phyloP scores from a whole-genome alignment of 441 rosid species.

The Viola pubescens region DNA sequence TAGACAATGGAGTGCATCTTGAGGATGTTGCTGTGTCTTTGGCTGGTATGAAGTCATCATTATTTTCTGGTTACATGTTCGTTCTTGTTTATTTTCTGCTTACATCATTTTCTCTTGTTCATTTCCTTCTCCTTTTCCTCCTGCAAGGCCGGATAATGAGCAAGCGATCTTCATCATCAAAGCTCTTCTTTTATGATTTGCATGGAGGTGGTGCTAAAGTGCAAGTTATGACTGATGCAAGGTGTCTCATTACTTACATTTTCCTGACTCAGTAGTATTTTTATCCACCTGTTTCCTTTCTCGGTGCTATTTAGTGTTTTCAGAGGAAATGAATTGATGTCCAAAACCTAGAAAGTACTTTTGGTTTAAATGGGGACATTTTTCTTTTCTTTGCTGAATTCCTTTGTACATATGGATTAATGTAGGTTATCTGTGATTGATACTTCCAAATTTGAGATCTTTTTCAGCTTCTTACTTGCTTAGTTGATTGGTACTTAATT shows the following conservation, averaged over 20 bases:
- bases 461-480: too few species aligned
- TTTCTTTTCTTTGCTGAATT: too few species aligned
- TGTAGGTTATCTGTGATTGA: too few species aligned
- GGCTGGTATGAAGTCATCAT: slow-evolving; percentile 35
- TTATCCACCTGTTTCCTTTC: too few species aligned
- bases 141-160: slow-evolving; percentile 67
- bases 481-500: too few species aligned
- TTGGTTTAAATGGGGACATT: too few species aligned
- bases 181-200: slow-evolving; percentile 78
- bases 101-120: not conserved
- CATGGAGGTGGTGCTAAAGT: slow-evolving; percentile 55
- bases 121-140: slow-evolving; percentile 2
- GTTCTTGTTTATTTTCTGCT: not conserved
- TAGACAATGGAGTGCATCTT: slow-evolving; percentile 54
- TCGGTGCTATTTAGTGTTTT: too few species aligned
- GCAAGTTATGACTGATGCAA: slow-evolving; percentile 82
- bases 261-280: not conserved
- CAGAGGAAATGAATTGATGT: too few species aligned
- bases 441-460: too few species aligned
- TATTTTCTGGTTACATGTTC: not conserved
- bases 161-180: slow-evolving; percentile 70
- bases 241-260: slow-evolving; percentile 28
- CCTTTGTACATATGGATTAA: too few species aligned
- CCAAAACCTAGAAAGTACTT: too few species aligned
- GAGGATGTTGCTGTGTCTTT: slow-evolving; percentile 46